Base-by-base conservation (phyloP, 2,329 filamentous ascomycete genomes). In the Colletotrichum euphorbiae region DNA sequence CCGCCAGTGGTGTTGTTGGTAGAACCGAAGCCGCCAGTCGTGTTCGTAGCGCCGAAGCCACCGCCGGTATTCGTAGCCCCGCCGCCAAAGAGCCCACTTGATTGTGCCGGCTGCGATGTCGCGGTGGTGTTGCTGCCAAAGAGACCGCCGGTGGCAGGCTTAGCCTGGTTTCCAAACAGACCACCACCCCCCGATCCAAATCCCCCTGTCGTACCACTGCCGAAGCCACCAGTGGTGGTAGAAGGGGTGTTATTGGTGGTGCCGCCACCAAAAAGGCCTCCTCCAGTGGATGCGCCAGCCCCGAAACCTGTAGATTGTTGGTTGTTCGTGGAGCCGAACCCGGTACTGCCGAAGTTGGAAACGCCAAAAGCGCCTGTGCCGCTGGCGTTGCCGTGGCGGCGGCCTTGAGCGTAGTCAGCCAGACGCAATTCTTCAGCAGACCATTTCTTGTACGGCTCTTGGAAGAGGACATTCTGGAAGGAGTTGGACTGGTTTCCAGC, bases 341-440 rank as follows among this genome's bases (percentile, higher is more conserved):
- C 86, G 8, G 84, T 82, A 46, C 74, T 75, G 38, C 79, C 80
- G 72, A 87, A 84, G 54, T 79, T 78, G 19, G 84, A 84, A 28
- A 90, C 85, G 17, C 94, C 95, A 78, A 98, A 98, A 7, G 91
- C 92, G 67, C 94, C 94, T 72, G 94, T 91, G 33, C 93, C 93
- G 70, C 91, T 93, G 46, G 87, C 86, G 79, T 95, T 97, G 38
- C 94, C 96, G 77, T 88, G 93, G 61, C 91, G 91, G 67, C 94
- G 90, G 57, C 94, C 94, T 78, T 94, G 92, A 67, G 90, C 88
- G 77, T 99, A 99, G 79, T 99, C 96, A 51, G 89, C 93, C 69
- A 97, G 80, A 75, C 93, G 87, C 61, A 96, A 81, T 78, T 96
- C 91, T 74, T 93, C 96, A n/a, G 93, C 88, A 9, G 95, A 98